These are phyloP conservation scores for Hanseniaspora valbyensis DNA, from an alignment of 805 yeast genomes.

Conservation along the genomic window DNA sequence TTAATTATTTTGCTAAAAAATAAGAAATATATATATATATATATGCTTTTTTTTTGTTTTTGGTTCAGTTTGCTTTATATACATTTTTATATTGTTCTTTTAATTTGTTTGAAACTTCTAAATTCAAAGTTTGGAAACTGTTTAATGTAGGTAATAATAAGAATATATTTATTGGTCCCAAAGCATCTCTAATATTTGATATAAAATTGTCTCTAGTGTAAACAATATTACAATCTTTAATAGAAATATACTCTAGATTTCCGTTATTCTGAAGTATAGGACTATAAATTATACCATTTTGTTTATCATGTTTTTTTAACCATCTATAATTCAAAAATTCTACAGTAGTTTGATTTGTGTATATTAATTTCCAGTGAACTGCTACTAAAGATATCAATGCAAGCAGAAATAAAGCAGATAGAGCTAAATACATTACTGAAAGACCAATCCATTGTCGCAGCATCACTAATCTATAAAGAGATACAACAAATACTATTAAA, in stretches of 20 bases:
- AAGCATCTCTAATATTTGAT: slow-evolving; percentile 16
- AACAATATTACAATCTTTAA: slow-evolving; percentile 22
- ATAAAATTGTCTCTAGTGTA: slow-evolving; percentile 23
- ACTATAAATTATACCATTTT: slow-evolving; percentile 19
- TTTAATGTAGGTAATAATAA: slow-evolving; percentile 10
- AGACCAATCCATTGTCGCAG: slow-evolving; percentile 19
- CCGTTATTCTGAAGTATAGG: slow-evolving; percentile 28
- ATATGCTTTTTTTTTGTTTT: not conserved
- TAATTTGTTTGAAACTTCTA: not conserved
- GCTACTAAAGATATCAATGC: slow-evolving; percentile 35
- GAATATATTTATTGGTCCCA: not conserved
- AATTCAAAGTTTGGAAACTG: slow-evolving; percentile 7
- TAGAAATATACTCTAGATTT: slow-evolving; percentile 35
- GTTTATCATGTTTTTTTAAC: slow-evolving; percentile 22
- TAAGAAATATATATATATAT: slow-evolving; percentile 16
- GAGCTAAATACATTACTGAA: slow-evolving; percentile 35
- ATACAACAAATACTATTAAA: slow-evolving; percentile 31
- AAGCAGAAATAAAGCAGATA: slow-evolving; percentile 38
- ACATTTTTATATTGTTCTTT: not conserved
- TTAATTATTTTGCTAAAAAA: slow-evolving; percentile 41
- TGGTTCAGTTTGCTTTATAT: not conserved
- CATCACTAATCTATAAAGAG: slow-evolving; percentile 27
- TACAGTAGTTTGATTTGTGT: slow-evolving; percentile 43
- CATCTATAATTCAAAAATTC: slow-evolving; percentile 39
- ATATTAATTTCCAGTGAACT: slow-evolving; percentile 38